phyloP scores from a whole-genome alignment of 1,284 basidiomycete genomes.

The Sphaerobolus stellatus region DNA sequence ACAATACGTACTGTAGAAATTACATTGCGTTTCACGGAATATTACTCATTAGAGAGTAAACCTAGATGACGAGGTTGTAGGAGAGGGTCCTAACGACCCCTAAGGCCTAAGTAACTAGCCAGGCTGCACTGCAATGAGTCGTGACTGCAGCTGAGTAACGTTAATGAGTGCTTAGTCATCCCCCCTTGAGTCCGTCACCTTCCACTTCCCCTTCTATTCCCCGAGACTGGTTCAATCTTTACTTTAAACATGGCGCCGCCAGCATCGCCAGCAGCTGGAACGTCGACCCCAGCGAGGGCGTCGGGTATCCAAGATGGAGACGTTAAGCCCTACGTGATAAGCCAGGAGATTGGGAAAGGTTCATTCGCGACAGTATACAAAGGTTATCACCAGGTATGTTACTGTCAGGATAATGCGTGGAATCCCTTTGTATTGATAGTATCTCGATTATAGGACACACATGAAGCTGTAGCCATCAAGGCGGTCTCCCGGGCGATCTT shows the following conservation, averaged over 20 bases:
- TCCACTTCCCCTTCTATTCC: not conserved
- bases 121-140: too few relatives aligned
- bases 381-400: constrained; percentile 82
- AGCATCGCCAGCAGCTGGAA: constrained; percentile 6
- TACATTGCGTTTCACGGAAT: too few relatives aligned
- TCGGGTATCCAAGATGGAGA: constrained; percentile 56
- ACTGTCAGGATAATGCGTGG: not conserved
- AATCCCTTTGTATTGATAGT: not conserved
- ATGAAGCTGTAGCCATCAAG: constrained; percentile 88
- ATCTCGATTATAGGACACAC: constrained; percentile 56
- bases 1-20: too few relatives aligned
- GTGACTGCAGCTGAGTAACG: too few relatives aligned
- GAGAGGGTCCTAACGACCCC: too few relatives aligned
- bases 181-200: not conserved
- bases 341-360: constrained; percentile 76
- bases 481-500: constrained; percentile 89
- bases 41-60: too few relatives aligned
- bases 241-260: constrained; percentile 9
- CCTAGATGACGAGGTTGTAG: too few relatives aligned
- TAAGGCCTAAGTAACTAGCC: too few relatives aligned
- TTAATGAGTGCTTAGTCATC: too few relatives aligned
- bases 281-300: not conserved
- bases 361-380: constrained; percentile 97
- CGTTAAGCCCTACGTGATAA: constrained; percentile 70
- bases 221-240: not conserved